Evolutionary conservation across 371 early-diverging fungal species (phyloP).

Genomic region (Apophysomyces trapeziformis): DNA sequence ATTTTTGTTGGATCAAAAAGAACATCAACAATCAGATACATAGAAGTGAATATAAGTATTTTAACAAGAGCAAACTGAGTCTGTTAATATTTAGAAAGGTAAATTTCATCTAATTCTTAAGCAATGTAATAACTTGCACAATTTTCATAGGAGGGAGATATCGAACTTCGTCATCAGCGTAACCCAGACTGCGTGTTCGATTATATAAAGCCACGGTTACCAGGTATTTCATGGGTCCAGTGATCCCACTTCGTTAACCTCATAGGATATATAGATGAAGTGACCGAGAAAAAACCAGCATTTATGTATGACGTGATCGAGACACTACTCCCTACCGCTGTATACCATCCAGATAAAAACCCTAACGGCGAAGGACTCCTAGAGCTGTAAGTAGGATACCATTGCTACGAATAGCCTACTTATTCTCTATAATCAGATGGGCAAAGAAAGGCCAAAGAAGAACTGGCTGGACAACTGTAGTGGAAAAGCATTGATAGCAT

Average conservation of each 20-base stretch:
- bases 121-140: neutral
- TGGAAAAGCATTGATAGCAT: slow-evolving; percentile 22
- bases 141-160: slow-evolving; percentile 65
- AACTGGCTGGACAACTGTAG: slow-evolving; percentile 59
- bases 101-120: neutral
- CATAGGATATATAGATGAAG: slow-evolving; percentile 42
- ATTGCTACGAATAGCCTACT: slow-evolving; percentile 2
- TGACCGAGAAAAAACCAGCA: slow-evolving; percentile 79
- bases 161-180: slow-evolving; percentile 91
- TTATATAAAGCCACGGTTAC: slow-evolving; percentile 73
- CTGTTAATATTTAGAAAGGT: slow-evolving; percentile 88
- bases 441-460: slow-evolving; percentile 47
- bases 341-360: slow-evolving; percentile 65
- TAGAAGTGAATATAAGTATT: slow-evolving; percentile 66
- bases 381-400: slow-evolving; percentile 67
- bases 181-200: slow-evolving; percentile 94
- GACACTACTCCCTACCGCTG: slow-evolving; percentile 82
- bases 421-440: slow-evolving; percentile 41
- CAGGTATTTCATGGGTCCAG: slow-evolving; percentile 31
- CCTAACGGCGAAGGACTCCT: slow-evolving; percentile 69
- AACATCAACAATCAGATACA: slow-evolving; percentile 81
- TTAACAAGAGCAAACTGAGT: slow-evolving; percentile 83
- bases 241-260: neutral
- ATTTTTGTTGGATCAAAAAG: slow-evolving; percentile 93
- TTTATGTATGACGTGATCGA: slow-evolving; percentile 88